phyloP scores from a whole-genome alignment of 176 grass and related monocot genomes.

The Elaeis guineensis region DNA sequence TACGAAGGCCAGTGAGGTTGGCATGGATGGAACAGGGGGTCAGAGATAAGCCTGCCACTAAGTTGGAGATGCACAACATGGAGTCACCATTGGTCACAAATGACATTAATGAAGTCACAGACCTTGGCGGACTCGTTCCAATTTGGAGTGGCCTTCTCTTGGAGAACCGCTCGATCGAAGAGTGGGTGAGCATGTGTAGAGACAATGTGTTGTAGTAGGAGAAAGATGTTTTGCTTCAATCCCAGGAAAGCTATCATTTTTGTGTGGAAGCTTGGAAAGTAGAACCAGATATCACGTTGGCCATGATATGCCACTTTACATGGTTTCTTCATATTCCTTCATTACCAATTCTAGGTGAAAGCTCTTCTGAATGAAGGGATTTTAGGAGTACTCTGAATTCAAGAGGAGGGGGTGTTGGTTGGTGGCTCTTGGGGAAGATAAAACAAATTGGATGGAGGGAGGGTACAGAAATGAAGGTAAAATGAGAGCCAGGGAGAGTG shows the following conservation, averaged over 20 bases:
- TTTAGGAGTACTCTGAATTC: no score
- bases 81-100: slow-evolving; percentile 32
- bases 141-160: slow-evolving; percentile 44
- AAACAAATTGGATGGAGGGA: no score
- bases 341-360: no score
- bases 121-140: slow-evolving; percentile 68
- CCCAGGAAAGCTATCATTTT: slow-evolving; percentile 35
- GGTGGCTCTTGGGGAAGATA: no score
- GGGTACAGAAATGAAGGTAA: no score
- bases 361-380: no score
- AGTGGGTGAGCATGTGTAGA: not conserved
- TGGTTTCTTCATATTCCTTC: no score
- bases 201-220: slow-evolving; percentile 13
- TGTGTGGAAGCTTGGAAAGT: slow-evolving; percentile 4
- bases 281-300: not conserved
- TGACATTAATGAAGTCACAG: slow-evolving; percentile 42
- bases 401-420: no score
- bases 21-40: slow-evolving; percentile 10
- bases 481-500: no score
- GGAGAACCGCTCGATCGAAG: slow-evolving; percentile 5
- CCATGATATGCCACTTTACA: no score
- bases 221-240: slow-evolving; percentile 12
- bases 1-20: no score
- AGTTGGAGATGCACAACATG: slow-evolving; percentile 38
- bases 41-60: slow-evolving; percentile 15